Base-by-base conservation (phyloP, 1,284 basidiomycete species). In the Leccinum angustisporum region DNA sequence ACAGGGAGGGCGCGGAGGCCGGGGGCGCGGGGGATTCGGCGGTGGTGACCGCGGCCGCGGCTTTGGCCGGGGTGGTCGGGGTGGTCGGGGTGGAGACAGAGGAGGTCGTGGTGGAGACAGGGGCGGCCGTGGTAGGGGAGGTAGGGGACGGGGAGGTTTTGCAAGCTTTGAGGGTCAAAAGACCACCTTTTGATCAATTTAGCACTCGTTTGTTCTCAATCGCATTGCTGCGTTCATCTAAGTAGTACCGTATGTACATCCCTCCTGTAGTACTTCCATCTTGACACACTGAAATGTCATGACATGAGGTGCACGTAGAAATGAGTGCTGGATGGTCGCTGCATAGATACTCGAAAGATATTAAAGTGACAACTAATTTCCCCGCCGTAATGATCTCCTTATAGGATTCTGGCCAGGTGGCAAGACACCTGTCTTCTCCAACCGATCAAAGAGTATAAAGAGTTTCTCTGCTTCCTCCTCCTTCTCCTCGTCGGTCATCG, bases 401-500 rank as follows among this genome's bases (percentile, higher is more conserved):
- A 92, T 83, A 10, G 90, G 90, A 73, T 92, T 92, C 67, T 88
- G 85, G 53, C 77, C 79, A 25, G 84, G 78, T 14, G 83, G 79
- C 58, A 92, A 70, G 56, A 86, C 83, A 16, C 90, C 90, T 40
- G 79, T 89, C 74, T 81, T 86, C 73, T 95, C 91, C 68, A 97
- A 79, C 56, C 94, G 80, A 65, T 97, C 92, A 71, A 98, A 97
- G 18, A 97, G 80, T 27, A 90, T 87, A 71, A 97, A 94, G 52
- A 98, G 78, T 70, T 88, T 89, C 78, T 97, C 95, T 53, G 94
- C 91, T 77, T 98, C 95, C 14, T 79, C 79, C 71, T 96, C 92
- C 74, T 95, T 95, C 79, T 97, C 94, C 71, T 95, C 94, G 21
- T 95, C 88, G 0, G 91, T 89, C 94, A 97, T 95, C 50, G 87